These are phyloP conservation scores for Amanita thiersii DNA, from an alignment of 768 basidiomycete genomes.

Conservation along the genomic window DNA sequence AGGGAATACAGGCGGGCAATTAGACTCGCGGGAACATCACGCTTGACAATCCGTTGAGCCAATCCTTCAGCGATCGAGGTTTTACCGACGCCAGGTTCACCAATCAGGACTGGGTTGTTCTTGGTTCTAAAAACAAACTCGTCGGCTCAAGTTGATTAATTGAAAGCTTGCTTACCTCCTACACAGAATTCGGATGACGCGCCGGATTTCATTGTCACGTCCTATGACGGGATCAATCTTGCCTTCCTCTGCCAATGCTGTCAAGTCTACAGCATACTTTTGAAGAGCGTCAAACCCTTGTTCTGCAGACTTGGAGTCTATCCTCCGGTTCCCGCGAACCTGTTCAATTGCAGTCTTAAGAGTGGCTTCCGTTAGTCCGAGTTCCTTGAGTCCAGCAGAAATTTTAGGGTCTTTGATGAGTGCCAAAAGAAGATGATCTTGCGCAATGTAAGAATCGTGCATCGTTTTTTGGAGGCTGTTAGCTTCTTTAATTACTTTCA, in stretches of 20 bases:
- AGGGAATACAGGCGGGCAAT: constrained; percentile 74
- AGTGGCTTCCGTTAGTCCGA: constrained; percentile 58
- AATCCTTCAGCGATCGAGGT: constrained; percentile 93
- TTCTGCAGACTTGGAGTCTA: constrained; percentile 83
- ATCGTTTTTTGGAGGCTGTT: constrained; percentile 72
- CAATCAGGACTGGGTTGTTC: constrained; percentile 95
- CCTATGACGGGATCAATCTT: constrained; percentile 96
- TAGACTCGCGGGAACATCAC: constrained; percentile 77
- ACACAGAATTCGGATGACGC: constrained; percentile 75
- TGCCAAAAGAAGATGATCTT: constrained; percentile 86
- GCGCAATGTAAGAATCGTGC: constrained; percentile 87
- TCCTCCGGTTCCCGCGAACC: constrained; percentile 73
- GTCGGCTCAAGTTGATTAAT: neutral
- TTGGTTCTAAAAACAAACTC: constrained; percentile 56
- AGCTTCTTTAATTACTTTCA: constrained; percentile 68
- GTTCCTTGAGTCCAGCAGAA: constrained; percentile 64
- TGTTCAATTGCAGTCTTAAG: constrained; percentile 75
- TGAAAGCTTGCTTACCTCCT: constrained; percentile 34
- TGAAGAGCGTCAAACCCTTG: constrained; percentile 88
- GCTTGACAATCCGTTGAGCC: constrained; percentile 90
- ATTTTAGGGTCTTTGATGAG: constrained; percentile 71
- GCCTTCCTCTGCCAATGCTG: constrained; percentile 81
- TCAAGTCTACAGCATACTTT: constrained; percentile 85
- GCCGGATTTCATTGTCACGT: constrained; percentile 85
- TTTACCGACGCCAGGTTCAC: constrained; percentile 93